These are phyloP conservation scores for Poa annua DNA, from an alignment of 176 grass and related monocot species.

Conservation along the genomic window DNA sequence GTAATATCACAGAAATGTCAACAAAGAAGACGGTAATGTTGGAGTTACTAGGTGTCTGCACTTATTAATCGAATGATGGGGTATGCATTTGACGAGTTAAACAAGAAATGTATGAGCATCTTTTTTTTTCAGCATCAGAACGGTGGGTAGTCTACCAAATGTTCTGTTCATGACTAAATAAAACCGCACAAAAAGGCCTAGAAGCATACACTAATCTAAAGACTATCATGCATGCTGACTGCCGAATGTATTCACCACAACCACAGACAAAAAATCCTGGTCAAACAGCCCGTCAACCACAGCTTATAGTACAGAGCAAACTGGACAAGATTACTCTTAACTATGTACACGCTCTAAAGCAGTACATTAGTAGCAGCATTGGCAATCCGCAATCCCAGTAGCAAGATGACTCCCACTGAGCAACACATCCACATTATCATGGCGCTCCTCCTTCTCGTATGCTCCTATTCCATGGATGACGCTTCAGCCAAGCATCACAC, in stretches of 20 bases:
- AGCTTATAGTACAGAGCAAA: background rate
- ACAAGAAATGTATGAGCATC: no score
- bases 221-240: background rate
- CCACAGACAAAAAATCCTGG: no score
- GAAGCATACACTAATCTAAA: no score
- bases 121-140: no score
- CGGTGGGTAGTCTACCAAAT: no score
- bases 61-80: no score
- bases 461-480: background rate
- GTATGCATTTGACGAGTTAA: no score
- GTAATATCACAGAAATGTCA: no score
- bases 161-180: no score
- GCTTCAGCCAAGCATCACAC: background rate
- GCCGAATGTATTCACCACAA: background rate
- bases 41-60: no score
- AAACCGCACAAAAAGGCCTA: no score
- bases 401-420: background rate
- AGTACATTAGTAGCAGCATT: background rate
- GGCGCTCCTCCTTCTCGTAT: background rate
- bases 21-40: no score
- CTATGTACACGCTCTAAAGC: background rate
- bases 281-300: background rate
- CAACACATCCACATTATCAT: background rate
- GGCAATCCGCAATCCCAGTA: background rate
- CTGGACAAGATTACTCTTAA: background rate